Evolutionary conservation across 106 monocot genomes (phyloP), one percentile per base, ranked within the genome.

Genomic region (Triglochin maritima): DNA sequence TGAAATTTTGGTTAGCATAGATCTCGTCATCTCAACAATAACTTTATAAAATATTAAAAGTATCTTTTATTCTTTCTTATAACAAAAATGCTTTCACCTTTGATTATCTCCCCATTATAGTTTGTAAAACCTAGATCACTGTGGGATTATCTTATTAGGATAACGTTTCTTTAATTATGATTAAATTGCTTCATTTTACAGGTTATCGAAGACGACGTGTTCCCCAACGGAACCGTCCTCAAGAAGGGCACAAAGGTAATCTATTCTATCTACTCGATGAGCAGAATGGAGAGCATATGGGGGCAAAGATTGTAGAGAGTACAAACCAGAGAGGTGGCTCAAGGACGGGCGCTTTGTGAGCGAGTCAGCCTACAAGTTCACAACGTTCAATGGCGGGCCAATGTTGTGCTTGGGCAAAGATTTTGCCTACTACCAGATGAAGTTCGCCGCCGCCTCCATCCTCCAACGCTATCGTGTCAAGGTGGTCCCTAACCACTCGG

Each of bases 231-330:
- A 14, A 77, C 70, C 41, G 64, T 70, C 64, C 50, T 77, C 49
- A 77, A 71, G 70, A 91, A 88, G 68, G 91, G 91, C 7, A 88
- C 84, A 2, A 98, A 91, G 80, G 63, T 98, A 56, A 62, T 98
- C 46, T 98, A 98, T 59, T 79, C 91, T 2, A 91, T 98, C 44
- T 86, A 84, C 82, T 7, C 83, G 56, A 91, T 91, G 96, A 88
- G 96, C 8, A 71, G 96, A 58, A 98, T 91, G 96, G 91, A 84
- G 84, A 82, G 91, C 82, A 88, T 98, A 12, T 98, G 96, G 96
- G 96, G 91, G 96, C 2, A 59, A 79, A 7, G 96, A 91, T 71
- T 98, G 96, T 77, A 52, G 81, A 7, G 86, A 88, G 47, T 98
- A 76, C 88, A 91, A 76, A 65, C 91, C 96, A 4, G 91, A 91